Base-by-base conservation (phyloP, 1,284 basidiomycete genomes). In the Mixia osmundae region DNA sequence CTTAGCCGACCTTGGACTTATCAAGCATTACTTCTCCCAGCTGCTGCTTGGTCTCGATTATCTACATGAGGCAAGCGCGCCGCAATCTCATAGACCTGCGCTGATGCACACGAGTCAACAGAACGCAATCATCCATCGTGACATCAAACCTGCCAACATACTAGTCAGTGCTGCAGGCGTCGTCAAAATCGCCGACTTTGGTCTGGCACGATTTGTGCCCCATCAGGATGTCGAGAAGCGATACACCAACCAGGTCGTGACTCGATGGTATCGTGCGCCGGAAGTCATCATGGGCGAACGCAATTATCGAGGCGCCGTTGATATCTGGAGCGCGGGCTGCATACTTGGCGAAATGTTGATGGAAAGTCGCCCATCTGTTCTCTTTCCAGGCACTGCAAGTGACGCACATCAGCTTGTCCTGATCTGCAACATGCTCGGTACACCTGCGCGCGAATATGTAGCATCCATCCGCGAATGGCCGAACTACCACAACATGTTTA, bases 71-170 rank as follows among this genome's bases (percentile, higher is more conserved):
- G 83, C 87, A 54, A 42, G 67, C 55, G 2, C 14, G 35, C 18
- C 10, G 37, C 12, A 18, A 25, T 18, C 38, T 32, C 14, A 11
- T 25, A 26, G 15, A 16, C 4, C n/a, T 34, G 14, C 11, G 36
- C 27, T 40, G 18, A 25, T 8, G 16, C 6, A n/a, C n/a, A n/a
- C 30, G 22, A 15, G 12, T 14, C 14, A 18, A 15, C 28, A 34
- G 35, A 37, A 39, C 26, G 36, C 36, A n/a, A 42, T 38, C 15
- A 23, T 97, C 8, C 89, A 99, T 57, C 80, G 91, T 37, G 91
- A 99, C 52, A 85, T 99, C 73, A 97, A 99, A 57, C 80, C 89
- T 5, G 89, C 91, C 21, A 99, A 99, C 54, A 60, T 97, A 37
- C 72, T 99, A 31, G 91, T 99, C 40, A 76, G 73, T 38, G 87